Percentiles rank a stretch among this genome's conserved stretches.
Evolutionary conservation across 129 eudicot species (phyloP).

Genomic region (Flaveria trinervia): DNA sequence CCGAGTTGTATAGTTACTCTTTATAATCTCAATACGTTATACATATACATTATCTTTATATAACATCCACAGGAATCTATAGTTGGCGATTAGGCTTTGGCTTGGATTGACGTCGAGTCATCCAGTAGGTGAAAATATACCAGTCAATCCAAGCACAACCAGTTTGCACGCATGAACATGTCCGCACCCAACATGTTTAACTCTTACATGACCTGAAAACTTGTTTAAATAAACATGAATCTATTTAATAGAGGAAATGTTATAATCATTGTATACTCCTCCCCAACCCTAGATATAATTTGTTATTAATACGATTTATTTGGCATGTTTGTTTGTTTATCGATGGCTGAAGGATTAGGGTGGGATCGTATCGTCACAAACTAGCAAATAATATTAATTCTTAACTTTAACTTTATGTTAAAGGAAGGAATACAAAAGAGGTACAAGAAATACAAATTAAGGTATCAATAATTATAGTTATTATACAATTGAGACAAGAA

Average conservation of each 20-base stretch:
- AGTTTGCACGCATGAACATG: background rate
- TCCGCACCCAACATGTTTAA: background rate
- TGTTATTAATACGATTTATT: too few species aligned
- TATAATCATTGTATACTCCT: too few species aligned
- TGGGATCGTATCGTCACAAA: background rate
- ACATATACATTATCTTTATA: background rate
- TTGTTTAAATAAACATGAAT: background rate
- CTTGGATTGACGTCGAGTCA: background rate
- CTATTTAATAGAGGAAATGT: too few species aligned
- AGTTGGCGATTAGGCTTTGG: background rate
- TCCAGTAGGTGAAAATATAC: too few species aligned
- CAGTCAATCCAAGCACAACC: background rate
- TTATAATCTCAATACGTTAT: background rate
- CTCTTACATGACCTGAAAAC: background rate
- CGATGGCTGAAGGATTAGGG: background rate
- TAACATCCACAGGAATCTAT: background rate
- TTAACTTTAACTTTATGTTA: conserved; percentile 31
- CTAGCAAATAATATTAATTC: background rate
- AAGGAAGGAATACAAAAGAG: conserved; percentile 28
- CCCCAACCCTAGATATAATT: too few species aligned
- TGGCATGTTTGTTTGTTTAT: background rate
- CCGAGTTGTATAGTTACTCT: conserved; percentile 43
- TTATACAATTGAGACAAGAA: conserved; percentile 38
- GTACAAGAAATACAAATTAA: conserved; percentile 39
- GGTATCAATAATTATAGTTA: conserved; percentile 30